phyloP scores from a whole-genome alignment of 345 rosid species.

The Pistacia vera region DNA sequence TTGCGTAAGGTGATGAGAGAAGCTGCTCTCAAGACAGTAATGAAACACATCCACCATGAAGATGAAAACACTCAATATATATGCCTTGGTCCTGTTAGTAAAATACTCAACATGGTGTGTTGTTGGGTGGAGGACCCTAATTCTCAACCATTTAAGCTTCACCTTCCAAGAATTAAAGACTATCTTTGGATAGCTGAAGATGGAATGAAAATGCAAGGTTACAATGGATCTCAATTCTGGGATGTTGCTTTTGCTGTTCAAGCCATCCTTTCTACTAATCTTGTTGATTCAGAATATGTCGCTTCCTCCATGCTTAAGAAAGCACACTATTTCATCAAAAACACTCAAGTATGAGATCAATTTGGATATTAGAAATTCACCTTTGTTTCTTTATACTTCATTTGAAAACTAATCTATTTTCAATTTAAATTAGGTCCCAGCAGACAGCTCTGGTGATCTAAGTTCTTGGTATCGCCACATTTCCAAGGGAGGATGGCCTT shows the following conservation, averaged over 20 bases:
- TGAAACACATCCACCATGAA: conserved; percentile 66
- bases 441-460: conserved; percentile 30
- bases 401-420: neutral
- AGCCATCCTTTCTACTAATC: conserved; percentile 51
- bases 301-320: conserved; percentile 45
- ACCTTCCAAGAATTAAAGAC: conserved; percentile 58
- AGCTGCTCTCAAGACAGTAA: conserved; percentile 44
- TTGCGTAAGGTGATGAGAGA: conserved; percentile 50
- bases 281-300: conserved; percentile 37
- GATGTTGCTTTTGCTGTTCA: conserved; percentile 65
- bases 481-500: conserved; percentile 74
- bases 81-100: conserved; percentile 54
- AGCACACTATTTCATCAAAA: conserved; percentile 60
- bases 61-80: conserved; percentile 55
- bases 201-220: conserved; percentile 82
- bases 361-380: too few relatives aligned
- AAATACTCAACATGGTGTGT: conserved; percentile 67
- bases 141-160: conserved; percentile 51
- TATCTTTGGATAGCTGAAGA: conserved; percentile 70
- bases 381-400: neutral
- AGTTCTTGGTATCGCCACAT: conserved; percentile 57
- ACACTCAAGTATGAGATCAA: conserved; percentile 41
- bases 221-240: conserved; percentile 77
- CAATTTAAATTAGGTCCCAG: conserved; percentile 27
- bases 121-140: conserved; percentile 62